A percentile compares a stretch with the other conserved stretches of the same genome.
Evolutionary conservation across 129 eudicot species (phyloP).

Genomic region (Cynara cardunculus): DNA sequence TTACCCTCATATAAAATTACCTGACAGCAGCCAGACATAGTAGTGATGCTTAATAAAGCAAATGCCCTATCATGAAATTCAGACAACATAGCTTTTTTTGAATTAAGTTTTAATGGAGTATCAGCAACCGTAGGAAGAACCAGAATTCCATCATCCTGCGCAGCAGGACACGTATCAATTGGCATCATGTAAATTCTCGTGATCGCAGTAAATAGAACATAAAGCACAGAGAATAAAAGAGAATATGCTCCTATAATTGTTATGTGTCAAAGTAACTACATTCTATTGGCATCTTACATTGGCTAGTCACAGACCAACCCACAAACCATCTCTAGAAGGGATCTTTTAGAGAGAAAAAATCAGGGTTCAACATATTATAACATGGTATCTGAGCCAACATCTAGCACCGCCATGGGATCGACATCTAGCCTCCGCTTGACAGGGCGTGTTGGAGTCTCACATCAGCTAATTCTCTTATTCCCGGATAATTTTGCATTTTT

Average conservation of each 20-base stretch:
- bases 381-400: no score
- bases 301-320: background rate
- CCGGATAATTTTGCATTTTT: background rate
- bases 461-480: background rate
- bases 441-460: no score
- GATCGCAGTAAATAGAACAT: background rate
- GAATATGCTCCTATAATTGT: background rate
- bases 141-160: constrained; percentile 81
- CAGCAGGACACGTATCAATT: background rate
- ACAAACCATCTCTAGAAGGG: background rate
- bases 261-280: background rate
- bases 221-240: background rate
- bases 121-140: constrained; percentile 83
- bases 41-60: constrained; percentile 67
- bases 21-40: constrained; percentile 96
- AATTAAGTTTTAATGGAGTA: constrained; percentile 55
- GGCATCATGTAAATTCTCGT: constrained; percentile 10
- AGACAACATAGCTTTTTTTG: constrained; percentile 44
- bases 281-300: background rate
- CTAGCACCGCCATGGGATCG: no score
- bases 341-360: no score
- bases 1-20: constrained; percentile 27
- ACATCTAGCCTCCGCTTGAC: no score
- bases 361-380: no score
- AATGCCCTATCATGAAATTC: constrained; percentile 64